Evolutionary conservation across 257 asterid species (phyloP).

Genomic region (Solanum virginianum): DNA sequence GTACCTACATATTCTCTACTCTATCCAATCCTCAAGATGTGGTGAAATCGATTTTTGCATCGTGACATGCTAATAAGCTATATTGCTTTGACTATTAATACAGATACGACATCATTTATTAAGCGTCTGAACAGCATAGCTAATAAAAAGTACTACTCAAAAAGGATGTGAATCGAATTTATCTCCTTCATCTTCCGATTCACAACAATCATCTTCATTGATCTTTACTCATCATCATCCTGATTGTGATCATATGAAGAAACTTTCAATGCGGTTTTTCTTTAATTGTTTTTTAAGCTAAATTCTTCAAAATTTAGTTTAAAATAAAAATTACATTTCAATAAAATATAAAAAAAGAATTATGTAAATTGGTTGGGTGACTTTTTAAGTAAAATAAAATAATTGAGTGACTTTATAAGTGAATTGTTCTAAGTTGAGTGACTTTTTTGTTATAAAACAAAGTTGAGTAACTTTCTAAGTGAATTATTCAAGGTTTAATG

Average conservation of each 20-base stretch:
- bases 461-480: too few species aligned
- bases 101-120: background rate
- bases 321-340: too few species aligned
- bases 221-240: background rate
- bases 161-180: background rate
- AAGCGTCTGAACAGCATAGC: background rate
- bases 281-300: background rate
- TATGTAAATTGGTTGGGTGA: too few species aligned
- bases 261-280: background rate
- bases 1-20: background rate
- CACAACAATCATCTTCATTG: background rate
- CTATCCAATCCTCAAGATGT: background rate
- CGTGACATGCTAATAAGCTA: too few species aligned
- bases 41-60: background rate
- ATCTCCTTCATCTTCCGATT: background rate
- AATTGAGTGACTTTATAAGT: too few species aligned
- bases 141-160: background rate
- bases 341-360: too few species aligned
- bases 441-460: too few species aligned
- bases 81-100: too few species aligned
- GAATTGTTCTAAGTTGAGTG: too few species aligned
- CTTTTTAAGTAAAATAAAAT: too few species aligned
- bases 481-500: too few species aligned
- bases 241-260: background rate
- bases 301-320: background rate